These are phyloP conservation scores for Penicillium parvum DNA, from an alignment of 495 filamentous ascomycete species.

Conservation along the genomic window DNA sequence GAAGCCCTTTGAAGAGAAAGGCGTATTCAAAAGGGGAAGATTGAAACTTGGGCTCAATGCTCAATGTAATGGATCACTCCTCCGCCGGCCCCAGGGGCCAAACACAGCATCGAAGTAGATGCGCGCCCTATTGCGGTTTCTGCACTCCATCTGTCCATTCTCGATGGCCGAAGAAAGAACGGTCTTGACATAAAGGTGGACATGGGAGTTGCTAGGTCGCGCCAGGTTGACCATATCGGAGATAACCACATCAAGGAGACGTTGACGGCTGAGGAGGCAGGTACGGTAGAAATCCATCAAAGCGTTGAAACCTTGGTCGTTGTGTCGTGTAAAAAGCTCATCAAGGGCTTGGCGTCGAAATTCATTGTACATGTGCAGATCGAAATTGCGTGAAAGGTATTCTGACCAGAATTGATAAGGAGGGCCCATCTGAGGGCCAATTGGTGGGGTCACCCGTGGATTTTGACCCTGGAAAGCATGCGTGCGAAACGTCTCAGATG, in stretches of 20 bases:
- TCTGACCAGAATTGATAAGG: conserved; percentile 58
- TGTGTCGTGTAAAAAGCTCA: conserved; percentile 50
- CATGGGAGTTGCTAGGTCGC: too few species aligned
- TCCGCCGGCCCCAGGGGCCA: not conserved
- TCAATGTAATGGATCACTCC: conserved; percentile 21
- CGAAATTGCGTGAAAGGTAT: conserved; percentile 71
- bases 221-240: conserved; percentile 50
- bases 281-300: conserved; percentile 57
- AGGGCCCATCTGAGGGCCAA: conserved; percentile 25
- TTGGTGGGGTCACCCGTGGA: not conserved
- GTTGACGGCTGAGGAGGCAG: conserved; percentile 44
- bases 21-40: conserved; percentile 1
- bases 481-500: not conserved
- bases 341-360: conserved; percentile 68
- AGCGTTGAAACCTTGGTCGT: conserved; percentile 48
- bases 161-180: conserved; percentile 8
- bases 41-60: conserved; percentile 9
- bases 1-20: conserved; percentile 8
- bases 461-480: not conserved
- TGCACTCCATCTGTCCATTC: conserved; percentile 50
- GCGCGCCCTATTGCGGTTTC: conserved; percentile 53
- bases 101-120: conserved; percentile 34
- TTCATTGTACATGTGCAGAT: conserved; percentile 73
- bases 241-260: conserved; percentile 48
- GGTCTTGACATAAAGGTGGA: conserved; percentile 11